Percentiles rank a stretch among this genome's conserved stretches.
phyloP scores from a whole-genome alignment of 2,329 filamentous ascomycete genomes.

The Ophiostoma tasmaniense region DNA sequence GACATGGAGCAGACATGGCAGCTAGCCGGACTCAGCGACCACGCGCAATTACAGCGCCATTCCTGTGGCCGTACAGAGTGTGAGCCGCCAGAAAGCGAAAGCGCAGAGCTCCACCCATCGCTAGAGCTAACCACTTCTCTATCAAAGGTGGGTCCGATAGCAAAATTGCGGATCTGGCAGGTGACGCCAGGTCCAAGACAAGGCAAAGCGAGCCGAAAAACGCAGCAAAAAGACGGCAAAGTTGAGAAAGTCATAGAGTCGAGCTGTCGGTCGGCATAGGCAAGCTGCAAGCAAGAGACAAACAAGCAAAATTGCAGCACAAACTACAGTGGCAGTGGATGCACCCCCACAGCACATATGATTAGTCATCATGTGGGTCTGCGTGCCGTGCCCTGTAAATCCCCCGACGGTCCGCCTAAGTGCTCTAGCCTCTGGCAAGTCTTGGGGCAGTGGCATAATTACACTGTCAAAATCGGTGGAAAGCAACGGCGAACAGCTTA shows the following conservation, averaged over 20 bases:
- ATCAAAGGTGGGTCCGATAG: neutral
- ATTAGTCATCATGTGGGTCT: neutral
- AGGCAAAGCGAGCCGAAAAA: neutral
- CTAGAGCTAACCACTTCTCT: neutral
- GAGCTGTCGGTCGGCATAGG: neutral
- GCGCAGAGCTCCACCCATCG: neutral
- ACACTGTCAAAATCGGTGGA: neutral
- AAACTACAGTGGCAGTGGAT: neutral
- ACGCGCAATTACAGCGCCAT: neutral
- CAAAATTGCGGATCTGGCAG: neutral
- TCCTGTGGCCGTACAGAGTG: neutral
- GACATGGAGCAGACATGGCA: neutral
- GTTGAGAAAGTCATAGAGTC: neutral
- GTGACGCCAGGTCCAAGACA: neutral
- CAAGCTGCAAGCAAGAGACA: neutral
- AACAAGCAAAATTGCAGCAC: neutral
- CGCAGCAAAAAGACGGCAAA: neutral
- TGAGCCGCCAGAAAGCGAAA: neutral
- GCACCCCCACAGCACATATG: neutral
- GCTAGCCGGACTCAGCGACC: neutral
- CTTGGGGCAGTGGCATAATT: neutral
- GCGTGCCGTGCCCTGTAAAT: constrained; percentile 1
- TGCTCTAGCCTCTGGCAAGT: neutral
- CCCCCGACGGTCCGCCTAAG: neutral
- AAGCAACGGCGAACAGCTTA: neutral